Evolutionary conservation across 2,329 filamentous ascomycete genomes (phyloP), one percentile per base, ranked within the genome.

Genomic region (Tolypocladium guangdongense): DNA sequence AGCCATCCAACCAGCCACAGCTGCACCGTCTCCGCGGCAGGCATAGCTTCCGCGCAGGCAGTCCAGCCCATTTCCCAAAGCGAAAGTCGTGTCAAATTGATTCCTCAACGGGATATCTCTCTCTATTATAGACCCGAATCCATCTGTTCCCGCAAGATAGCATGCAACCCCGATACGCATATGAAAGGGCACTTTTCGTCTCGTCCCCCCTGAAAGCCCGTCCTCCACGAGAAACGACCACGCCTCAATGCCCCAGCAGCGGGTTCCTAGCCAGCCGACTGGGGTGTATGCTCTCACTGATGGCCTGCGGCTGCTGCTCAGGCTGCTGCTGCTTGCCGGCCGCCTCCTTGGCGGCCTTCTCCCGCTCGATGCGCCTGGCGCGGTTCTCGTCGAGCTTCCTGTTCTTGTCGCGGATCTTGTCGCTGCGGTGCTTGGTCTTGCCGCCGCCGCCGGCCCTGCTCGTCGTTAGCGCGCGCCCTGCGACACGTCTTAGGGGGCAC

Each of bases 321-420:
- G 61, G 59, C 54, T 62, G 54, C 36, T 61, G 58, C 56, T 64
- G 60, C 55, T 63, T 57, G 14, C 39, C 57, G 45, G 56, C 56
- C 53, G 65, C 63, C 6, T 58, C 57, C 60, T 71, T 71, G 56
- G 62, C 65, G 52, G 61, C 65, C 65, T 72, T 74, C 67, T 78
- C 72, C 54, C 72, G 71, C 60, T 74, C 68, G 35, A 76, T 73
- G 37, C 78, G 68, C 59, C 76, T 71, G 47, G 68, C 64, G 43
- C 79, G 73, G 68, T 81, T 77, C 63, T 87, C 89, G 60, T 88
- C 81, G 50, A 96, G 78, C 72, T 91, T 92, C 63, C 80, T 76
- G 73, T 97, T 96, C 80, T 96, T 96, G 54, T 79, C 79, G 63
- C 81, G 78, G 68, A 97, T 89, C 74, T 91, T 93, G 54, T 84